These are phyloP conservation scores for Rosa rugosa DNA, from an alignment of 306 rosid species.

Conservation along the genomic window DNA sequence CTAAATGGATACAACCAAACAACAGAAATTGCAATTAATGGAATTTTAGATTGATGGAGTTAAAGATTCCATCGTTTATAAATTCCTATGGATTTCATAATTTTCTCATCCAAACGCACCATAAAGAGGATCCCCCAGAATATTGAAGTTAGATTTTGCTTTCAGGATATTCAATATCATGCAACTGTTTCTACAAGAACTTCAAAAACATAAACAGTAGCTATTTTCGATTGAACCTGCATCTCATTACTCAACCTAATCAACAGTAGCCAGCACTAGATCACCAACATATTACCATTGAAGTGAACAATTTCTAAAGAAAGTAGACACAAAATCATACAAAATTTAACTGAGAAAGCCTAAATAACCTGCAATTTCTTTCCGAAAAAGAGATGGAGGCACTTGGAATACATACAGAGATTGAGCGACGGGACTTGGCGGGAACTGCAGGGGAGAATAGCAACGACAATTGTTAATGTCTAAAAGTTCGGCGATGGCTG, in stretches of 20 bases:
- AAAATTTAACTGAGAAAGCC: background rate
- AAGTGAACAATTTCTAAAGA: no score
- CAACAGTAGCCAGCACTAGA: background rate
- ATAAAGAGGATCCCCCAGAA: background rate
- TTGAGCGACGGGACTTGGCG: no score
- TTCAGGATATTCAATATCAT: background rate
- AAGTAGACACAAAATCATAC: background rate
- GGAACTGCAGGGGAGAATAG: no score
- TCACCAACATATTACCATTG: background rate
- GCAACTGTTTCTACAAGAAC: background rate
- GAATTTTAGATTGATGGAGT: no score
- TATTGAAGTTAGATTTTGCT: background rate
- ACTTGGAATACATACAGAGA: no score
- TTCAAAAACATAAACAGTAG: background rate
- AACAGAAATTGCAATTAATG: no score
- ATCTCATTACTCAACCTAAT: background rate
- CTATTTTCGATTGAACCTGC: background rate
- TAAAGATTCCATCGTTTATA: no score
- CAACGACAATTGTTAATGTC: no score
- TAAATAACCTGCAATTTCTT: constrained; percentile 72
- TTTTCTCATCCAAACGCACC: no score
- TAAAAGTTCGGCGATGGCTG: no score
- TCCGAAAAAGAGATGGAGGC: constrained; percentile 26
- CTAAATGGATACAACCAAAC: no score
- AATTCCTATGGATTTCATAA: no score